Evolutionary conservation across 169 alveolate species (phyloP).

Genomic region (Cryptosporidium ubiquitum): DNA sequence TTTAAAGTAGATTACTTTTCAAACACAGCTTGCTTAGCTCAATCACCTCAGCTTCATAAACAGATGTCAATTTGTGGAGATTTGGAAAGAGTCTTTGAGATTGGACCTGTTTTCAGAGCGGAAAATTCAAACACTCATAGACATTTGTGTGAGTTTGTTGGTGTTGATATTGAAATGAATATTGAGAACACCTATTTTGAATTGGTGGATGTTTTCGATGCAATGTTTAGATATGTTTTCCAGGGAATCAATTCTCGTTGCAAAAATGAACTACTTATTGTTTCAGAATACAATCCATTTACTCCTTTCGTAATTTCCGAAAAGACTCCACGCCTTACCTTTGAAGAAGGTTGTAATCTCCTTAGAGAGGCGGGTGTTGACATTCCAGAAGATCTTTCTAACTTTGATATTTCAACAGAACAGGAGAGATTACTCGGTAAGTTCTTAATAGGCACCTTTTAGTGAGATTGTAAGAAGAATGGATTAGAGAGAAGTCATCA

Average conservation of each 20-base stretch:
- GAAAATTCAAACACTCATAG: constrained; percentile 99
- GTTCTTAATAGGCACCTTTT: neutral
- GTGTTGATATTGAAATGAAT: constrained; percentile 98
- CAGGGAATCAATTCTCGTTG: constrained; percentile 85
- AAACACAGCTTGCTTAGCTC: constrained; percentile 95
- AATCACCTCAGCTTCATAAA: constrained; percentile 99
- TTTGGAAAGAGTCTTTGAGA: constrained; percentile 96
- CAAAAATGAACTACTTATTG: constrained; percentile 86
- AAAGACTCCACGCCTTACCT: constrained; percentile 84
- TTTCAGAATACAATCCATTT: constrained; percentile 89
- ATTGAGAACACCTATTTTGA: constrained; percentile 95
- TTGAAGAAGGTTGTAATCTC: constrained; percentile 88
- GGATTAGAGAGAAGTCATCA: too few relatives aligned
- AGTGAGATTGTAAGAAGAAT: neutral
- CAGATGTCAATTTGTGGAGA: constrained; percentile 98
- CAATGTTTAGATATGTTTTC: constrained; percentile 87
- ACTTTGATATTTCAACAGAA: constrained; percentile 92
- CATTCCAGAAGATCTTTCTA: constrained; percentile 85
- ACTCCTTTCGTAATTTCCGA: constrained; percentile 83
- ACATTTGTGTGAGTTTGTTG: constrained; percentile 99
- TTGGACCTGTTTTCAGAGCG: constrained; percentile 99
- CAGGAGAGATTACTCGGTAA: constrained; percentile 94
- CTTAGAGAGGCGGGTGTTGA: constrained; percentile 88
- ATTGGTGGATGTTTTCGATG: constrained; percentile 93
- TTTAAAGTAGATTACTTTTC: constrained; percentile 95